Base-by-base conservation (phyloP, 1,284 basidiomycete species). In the Pseudozyma tsukubaensis region DNA sequence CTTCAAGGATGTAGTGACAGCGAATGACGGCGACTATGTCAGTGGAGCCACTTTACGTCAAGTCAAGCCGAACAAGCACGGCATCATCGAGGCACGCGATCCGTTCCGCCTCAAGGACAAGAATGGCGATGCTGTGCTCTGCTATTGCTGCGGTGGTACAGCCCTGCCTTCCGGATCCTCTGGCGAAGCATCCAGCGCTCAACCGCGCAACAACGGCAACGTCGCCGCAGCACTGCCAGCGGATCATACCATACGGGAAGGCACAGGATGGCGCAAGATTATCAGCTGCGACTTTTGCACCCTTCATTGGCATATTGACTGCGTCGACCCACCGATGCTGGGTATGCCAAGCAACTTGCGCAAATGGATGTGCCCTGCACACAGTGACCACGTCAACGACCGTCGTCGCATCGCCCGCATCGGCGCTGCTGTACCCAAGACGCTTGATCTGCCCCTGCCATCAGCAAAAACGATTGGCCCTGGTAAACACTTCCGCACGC, bases 291-390 rank as follows among this genome's bases (percentile, higher is more conserved):
- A 99, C 86, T 94, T 95, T 83, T 99, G 97, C 86, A 88, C 89
- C 62, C 88, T 96, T 59, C 92, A 96, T 85, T 99, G 96, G 93
- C 96, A 99, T 85, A 89, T 98, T 59, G 96, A 99, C 84, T 99
- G 96, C 82, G 87, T 99, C 36, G 91, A 92, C 78, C 97, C 96
- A 18, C 96, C 97, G 2, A 87, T 97, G 76, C 88, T 91, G 19
- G 88, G 88, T 48, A 91, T 98, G 89, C 97, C 97, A 4, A 89
- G 91, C 29, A 89, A 92, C 60, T 90, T 90, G 72, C 91, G 91
- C 86, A 97, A 95, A 85, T 99, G 97, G 96, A 97, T 96, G 93
- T 99, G 96, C 86, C 97, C 97, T 2, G 94, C 94, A 80, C 96
- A 99, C 84, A 90, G 91, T 32, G 93, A 96, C 68, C 90, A 91